Evolutionary conservation across 164 flowering plant species (phyloP), one percentile per base, ranked within the genome.

Genomic region (Kingdonia uniflora): DNA sequence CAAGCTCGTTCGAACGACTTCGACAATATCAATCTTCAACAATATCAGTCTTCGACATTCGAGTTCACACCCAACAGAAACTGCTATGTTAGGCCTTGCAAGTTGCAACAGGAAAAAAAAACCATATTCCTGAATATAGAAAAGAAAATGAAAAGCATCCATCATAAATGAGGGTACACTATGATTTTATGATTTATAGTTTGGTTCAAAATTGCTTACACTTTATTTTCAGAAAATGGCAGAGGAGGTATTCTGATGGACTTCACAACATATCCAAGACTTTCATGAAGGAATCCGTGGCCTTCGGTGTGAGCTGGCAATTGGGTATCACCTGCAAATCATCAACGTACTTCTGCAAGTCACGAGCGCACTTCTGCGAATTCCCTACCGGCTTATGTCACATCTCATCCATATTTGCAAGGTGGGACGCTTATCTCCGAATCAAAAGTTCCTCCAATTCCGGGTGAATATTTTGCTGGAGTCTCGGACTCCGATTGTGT

Each of bases 401-500:
- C 51, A 22, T 15, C 67, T 35, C 68, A 63, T 14, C 35, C 62
- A 2, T 58, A 62, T 63, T 58, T 76, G 64, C 85, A 77, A 52
- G 70, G 75, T 46, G 71, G 77, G 64, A 56, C 73, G 14, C 45
- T 65, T 41, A 72, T 71, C 46, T 49, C 79, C 15, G 46, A 72
- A 74, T 54, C 74, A 6, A 65, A 71, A 49, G 60, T 70, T 63
- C 71, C 82, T 65, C 52, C 78, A 0, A 29, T 29, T 3, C 35
- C 35, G 35, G 76, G 72, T 46, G 87, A 76, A 64, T 71, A 75
- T 75, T 71, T 65, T 49, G 49, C 74, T 3, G 84, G 81, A 69
- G 80, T 72, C 55, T 42, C 84, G 2, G 80, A 80, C 84, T 80
- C 95, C 20, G 63, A 70, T 75, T 68, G 97, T 90, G 97, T 94